These are phyloP conservation scores for Hirsutella minnesotensis DNA, from an alignment of 2,329 filamentous ascomycete genomes.

Conservation along the genomic window DNA sequence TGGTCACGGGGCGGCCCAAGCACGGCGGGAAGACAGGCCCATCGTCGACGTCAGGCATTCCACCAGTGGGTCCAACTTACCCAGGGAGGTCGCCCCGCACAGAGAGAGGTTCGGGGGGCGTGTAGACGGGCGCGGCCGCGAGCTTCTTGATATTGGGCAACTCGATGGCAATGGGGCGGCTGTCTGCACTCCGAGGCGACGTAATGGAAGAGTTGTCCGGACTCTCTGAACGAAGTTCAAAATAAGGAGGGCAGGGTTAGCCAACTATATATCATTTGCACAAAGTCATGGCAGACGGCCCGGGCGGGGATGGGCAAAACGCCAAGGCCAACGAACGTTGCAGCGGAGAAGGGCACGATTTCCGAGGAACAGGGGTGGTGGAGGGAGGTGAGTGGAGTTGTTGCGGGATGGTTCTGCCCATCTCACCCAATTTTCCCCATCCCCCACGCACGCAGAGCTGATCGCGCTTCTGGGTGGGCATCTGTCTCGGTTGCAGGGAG, in stretches of 20 bases:
- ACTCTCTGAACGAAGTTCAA: neutral
- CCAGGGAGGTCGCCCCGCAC: conserved; percentile 46
- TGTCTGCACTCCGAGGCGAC: conserved; percentile 13
- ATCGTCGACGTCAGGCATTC: neutral
- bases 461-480: neutral
- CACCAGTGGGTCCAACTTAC: conserved; percentile 24
- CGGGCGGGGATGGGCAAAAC: neutral
- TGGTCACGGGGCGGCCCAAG: neutral
- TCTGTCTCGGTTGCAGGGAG: neutral
- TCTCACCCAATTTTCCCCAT: neutral
- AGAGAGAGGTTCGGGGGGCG: conserved; percentile 38
- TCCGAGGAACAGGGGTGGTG: neutral
- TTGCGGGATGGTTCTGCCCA: neutral
- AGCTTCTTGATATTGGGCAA: conserved; percentile 29
- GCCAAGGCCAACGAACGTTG: neutral
- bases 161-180: conserved; percentile 42
- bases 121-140: conserved; percentile 27
- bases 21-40: neutral
- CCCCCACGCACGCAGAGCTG: neutral
- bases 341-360: neutral
- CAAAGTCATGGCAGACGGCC: neutral
- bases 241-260: neutral
- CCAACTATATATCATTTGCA: neutral
- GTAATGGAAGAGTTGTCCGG: conserved; percentile 4
- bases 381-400: no score